Percentiles rank a stretch among this genome's conserved stretches.
Evolutionary conservation across 768 basidiomycete species (phyloP).

Genomic region (Boletellus emodensis): DNA sequence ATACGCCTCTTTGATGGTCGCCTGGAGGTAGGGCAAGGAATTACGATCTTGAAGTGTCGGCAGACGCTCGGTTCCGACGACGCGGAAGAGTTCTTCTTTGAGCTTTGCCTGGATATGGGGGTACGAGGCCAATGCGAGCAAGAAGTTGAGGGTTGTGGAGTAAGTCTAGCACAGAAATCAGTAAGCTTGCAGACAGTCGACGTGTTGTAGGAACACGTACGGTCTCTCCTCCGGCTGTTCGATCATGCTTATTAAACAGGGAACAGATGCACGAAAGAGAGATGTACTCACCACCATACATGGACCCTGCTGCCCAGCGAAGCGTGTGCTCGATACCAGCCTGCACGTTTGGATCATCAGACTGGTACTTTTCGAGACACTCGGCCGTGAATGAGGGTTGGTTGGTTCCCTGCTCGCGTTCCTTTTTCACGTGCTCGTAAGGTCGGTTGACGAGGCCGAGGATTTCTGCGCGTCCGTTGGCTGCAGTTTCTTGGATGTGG

Average conservation of each 20-base stretch:
- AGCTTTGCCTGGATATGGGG: conserved; percentile 48
- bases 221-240: conserved; percentile 5
- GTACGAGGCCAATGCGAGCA: conserved; percentile 15
- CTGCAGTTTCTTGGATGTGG: not conserved
- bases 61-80: conserved; percentile 44
- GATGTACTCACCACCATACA: conserved; percentile 16
- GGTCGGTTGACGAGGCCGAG: not conserved
- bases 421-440: conserved; percentile 6
- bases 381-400: conserved; percentile 16
- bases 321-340: conserved; percentile 6
- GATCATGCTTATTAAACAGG: not conserved
- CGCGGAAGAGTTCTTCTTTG: conserved; percentile 49
- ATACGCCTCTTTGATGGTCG: conserved; percentile 33
- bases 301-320: conserved; percentile 15
- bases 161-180: conserved; percentile 9
- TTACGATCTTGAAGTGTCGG: conserved; percentile 34
- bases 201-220: not conserved
- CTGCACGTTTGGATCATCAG: conserved; percentile 3
- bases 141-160: conserved; percentile 15
- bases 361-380: conserved; percentile 10
- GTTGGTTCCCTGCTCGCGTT: conserved; percentile 10
- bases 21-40: conserved; percentile 50
- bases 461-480: not conserved
- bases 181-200: not conserved
- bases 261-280: not conserved